These are phyloP conservation scores for Heliamphora exappendiculata DNA, from an alignment of 148 eudicot species.

Conservation along the genomic window DNA sequence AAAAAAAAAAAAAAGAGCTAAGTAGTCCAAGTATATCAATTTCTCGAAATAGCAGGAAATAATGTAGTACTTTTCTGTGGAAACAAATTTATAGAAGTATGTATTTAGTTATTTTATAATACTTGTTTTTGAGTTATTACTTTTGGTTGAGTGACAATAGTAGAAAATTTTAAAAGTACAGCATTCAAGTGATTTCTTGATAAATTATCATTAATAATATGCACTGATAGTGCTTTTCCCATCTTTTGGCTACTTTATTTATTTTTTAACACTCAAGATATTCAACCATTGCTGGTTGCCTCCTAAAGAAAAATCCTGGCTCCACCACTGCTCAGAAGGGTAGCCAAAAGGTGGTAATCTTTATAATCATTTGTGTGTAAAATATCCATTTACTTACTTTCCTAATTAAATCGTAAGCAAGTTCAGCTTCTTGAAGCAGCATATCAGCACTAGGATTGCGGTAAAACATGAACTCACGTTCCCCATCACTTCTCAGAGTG, in stretches of 20 bases:
- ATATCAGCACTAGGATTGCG: conserved; percentile 99
- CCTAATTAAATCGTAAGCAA: conserved; percentile 72
- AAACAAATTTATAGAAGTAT: not conserved
- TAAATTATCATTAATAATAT: no score
- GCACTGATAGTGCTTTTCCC: no score
- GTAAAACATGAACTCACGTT: conserved; percentile 98
- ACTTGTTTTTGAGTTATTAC: no score
- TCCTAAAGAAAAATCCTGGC: not conserved
- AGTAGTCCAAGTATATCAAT: not conserved
- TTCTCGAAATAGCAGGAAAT: not conserved
- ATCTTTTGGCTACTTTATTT: not conserved
- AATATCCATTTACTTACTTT: conserved; percentile 42
- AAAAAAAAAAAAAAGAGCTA: not conserved
- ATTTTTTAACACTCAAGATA: not conserved
- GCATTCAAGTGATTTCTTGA: not conserved
- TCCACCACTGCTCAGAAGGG: not conserved
- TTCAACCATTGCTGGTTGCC: not conserved
- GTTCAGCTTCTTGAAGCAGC: conserved; percentile 86
- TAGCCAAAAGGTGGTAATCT: not conserved
- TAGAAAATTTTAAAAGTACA: no score
- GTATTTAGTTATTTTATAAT: no score
- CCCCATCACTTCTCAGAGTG: conserved; percentile 83
- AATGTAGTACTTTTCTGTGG: not conserved
- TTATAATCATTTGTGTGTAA: not conserved
- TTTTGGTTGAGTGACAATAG: no score